These are phyloP conservation scores for Aspergillus novofumigatus DNA, from an alignment of 2,329 filamentous ascomycete genomes.

Conservation along the genomic window DNA sequence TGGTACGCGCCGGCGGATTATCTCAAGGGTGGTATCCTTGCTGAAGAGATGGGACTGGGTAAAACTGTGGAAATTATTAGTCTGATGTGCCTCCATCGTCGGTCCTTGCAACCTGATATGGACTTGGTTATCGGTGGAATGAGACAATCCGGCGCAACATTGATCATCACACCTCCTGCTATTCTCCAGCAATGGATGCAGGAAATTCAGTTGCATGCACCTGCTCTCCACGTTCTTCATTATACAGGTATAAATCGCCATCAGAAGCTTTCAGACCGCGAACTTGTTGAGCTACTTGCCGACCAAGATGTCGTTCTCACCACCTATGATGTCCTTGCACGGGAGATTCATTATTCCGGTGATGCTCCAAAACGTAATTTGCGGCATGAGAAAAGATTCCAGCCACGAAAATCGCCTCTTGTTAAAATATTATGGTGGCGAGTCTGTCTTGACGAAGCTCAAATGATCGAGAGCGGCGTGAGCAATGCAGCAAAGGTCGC, in stretches of 20 bases:
- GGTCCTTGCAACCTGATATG: conserved; percentile 14
- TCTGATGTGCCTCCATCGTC: conserved; percentile 41
- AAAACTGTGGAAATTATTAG: conserved; percentile 49
- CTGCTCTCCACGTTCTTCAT: conserved; percentile 51
- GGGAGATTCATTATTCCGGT: conserved; percentile 73
- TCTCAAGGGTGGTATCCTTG: conserved; percentile 44
- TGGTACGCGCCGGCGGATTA: conserved; percentile 28
- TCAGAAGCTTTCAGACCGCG: conserved; percentile 31
- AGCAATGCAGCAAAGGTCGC: conserved; percentile 79
- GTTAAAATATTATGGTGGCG: conserved; percentile 85
- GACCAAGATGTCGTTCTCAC: conserved; percentile 56
- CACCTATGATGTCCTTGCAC: conserved; percentile 66
- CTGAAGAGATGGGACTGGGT: conserved; percentile 50
- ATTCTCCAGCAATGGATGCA: conserved; percentile 62
- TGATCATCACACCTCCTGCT: conserved; percentile 60
- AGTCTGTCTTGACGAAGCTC: conserved; percentile 65
- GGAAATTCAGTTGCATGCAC: conserved; percentile 56
- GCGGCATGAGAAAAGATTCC: conserved; percentile 59
- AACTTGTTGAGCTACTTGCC: conserved; percentile 45
- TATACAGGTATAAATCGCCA: conserved; percentile 52
- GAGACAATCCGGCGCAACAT: conserved; percentile 49
- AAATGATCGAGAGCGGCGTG: conserved; percentile 89
- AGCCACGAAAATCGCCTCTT: conserved; percentile 68
- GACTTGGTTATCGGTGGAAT: conserved; percentile 22
- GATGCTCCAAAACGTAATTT: conserved; percentile 68